Evolutionary conservation across 306 rosid species (phyloP).

Genomic region (Quillaja saponaria): DNA sequence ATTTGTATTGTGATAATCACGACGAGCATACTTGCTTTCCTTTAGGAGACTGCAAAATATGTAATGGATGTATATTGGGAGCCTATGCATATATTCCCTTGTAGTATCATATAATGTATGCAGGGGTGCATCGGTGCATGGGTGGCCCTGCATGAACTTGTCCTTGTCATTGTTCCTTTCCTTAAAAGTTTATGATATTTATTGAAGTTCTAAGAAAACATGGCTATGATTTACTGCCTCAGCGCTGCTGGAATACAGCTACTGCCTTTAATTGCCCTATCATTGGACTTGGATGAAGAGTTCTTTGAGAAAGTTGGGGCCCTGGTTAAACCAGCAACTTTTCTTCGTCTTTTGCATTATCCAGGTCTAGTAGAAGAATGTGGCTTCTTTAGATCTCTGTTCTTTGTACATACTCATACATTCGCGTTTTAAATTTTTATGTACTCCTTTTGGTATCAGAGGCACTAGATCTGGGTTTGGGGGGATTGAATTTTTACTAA

Average conservation of each 20-base stretch:
- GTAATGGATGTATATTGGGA: too few relatives aligned
- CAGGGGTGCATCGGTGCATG: too few relatives aligned
- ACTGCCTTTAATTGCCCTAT: conserved; percentile 61
- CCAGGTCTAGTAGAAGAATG: conserved; percentile 54
- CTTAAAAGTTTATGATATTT: conserved; percentile 1
- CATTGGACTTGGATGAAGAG: conserved; percentile 63
- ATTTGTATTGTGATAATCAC: not conserved
- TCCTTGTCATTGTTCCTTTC: conserved; percentile 24
- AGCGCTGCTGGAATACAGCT: conserved; percentile 63
- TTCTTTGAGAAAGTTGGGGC: conserved; percentile 62
- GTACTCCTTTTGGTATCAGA: too few relatives aligned
- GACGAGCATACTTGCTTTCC: not conserved
- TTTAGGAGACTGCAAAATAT: too few relatives aligned
- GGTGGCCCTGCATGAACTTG: too few relatives aligned
- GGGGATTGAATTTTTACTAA: too few relatives aligned
- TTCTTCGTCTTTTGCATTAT: conserved; percentile 80
- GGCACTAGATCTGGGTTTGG: too few relatives aligned
- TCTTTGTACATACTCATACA: not conserved
- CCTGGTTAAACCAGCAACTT: conserved; percentile 42
- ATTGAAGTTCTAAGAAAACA: not conserved
- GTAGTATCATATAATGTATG: too few relatives aligned
- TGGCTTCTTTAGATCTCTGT: conserved; percentile 3
- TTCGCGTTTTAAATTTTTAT: too few relatives aligned
- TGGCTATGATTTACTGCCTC: conserved; percentile 22
- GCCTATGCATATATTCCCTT: conserved; percentile 21